A percentile compares a stretch with the other conserved stretches of the same genome.
These are phyloP conservation scores for Chlamydomonas sp. DNA, from an alignment of 139 green algal species.

Conservation along the genomic window DNA sequence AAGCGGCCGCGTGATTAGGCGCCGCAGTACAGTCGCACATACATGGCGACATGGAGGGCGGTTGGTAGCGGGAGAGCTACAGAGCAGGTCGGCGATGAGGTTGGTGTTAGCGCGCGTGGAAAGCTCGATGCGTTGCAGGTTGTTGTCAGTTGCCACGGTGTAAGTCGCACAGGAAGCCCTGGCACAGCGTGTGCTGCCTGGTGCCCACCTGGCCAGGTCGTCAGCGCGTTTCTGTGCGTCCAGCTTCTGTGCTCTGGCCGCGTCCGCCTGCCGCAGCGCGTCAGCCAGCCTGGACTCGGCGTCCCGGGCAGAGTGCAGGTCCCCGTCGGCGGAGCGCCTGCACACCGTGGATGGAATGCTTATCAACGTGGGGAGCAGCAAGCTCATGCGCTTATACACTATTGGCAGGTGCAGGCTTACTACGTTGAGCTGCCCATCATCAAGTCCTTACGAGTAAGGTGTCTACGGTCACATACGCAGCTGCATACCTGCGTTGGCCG, in stretches of 20 bases:
- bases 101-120: too few relatives aligned
- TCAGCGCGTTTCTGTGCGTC: conserved; percentile 46
- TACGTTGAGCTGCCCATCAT: too few relatives aligned
- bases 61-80: too few relatives aligned
- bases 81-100: too few relatives aligned
- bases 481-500: too few relatives aligned
- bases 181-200: neutral
- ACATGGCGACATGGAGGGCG: neutral
- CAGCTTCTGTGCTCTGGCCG: conserved; percentile 34
- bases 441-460: too few relatives aligned
- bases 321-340: conserved; percentile 29
- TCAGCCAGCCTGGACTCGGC: conserved; percentile 27
- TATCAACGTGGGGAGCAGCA: neutral
- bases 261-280: conserved; percentile 26
- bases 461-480: too few relatives aligned
- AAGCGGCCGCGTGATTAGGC: too few relatives aligned
- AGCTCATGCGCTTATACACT: neutral
- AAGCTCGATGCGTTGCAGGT: too few relatives aligned
- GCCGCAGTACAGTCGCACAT: neutral
- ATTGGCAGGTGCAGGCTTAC: too few relatives aligned
- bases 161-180: neutral
- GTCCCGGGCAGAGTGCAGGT: conserved; percentile 30
- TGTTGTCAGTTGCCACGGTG: too few relatives aligned
- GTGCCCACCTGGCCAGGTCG: conserved; percentile 31
- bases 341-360: neutral